phyloP scores from a whole-genome alignment of 352 stramenopile species.

The Globisporangium takayamanum region DNA sequence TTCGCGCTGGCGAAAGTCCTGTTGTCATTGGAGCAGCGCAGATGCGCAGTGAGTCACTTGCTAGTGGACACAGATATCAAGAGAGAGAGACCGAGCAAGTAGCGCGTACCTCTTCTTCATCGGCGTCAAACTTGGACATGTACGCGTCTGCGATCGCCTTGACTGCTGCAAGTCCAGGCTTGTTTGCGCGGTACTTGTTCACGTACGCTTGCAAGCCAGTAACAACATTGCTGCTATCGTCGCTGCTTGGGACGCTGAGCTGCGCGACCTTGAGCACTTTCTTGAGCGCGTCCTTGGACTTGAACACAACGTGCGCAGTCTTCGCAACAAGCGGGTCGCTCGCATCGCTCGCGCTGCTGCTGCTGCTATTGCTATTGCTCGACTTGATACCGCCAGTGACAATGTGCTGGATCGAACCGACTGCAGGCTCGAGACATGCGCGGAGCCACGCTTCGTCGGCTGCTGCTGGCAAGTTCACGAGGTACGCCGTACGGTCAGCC shows the following conservation, averaged over 20 bases:
- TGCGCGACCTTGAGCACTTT: constrained; percentile 39
- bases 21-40: neutral
- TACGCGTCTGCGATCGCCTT: constrained; percentile 67
- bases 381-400: constrained; percentile 8
- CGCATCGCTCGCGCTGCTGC: constrained; percentile 5
- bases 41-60: constrained; percentile 1
- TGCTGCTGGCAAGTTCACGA: constrained; percentile 57
- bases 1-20: constrained; percentile 49
- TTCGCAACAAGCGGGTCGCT: constrained; percentile 22
- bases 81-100: neutral
- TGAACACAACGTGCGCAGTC: constrained; percentile 72
- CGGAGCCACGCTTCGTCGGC: constrained; percentile 53
- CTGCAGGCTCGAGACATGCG: constrained; percentile 27
- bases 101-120: constrained; percentile 45
- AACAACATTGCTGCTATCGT: neutral
- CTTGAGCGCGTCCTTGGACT: constrained; percentile 45
- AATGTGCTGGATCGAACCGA: constrained; percentile 64
- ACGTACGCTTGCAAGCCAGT: constrained; percentile 29
- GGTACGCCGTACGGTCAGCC: constrained; percentile 58
- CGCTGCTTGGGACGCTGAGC: constrained; percentile 23
- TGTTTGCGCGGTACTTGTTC: constrained; percentile 59
- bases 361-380: constrained; percentile 4
- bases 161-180: constrained; percentile 51
- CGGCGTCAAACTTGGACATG: constrained; percentile 70
- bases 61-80: neutral